Evolutionary conservation across 2,329 filamentous ascomycete species (phyloP), one percentile per base, ranked within the genome.

Genomic region (Trichoderma brevicompactum): DNA sequence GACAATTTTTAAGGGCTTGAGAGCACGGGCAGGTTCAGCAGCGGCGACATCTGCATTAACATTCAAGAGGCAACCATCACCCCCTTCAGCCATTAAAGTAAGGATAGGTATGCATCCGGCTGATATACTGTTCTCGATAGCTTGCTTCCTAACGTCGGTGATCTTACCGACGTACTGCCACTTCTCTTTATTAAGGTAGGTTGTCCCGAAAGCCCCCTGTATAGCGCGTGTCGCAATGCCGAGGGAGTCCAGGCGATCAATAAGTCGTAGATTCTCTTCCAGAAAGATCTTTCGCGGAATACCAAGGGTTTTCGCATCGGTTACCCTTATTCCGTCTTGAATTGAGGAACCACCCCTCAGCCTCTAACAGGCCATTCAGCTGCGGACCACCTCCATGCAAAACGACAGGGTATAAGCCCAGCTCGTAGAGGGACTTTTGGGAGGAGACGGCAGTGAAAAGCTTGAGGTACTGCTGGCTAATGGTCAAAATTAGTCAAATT

Each of bases 371-470:
- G 3, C 8, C 10, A 32, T 49, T 49, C 23, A 49, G n/a, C 10
- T 49, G 46, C 23, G 46, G 46, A 12, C 46, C 46, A 1, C 46
- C 46, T 28, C 23, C 46, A 15, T 49, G 46, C 13, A 49, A 4
- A 2, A 32, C 46, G 19, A 32, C 23, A 0, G 10, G 23, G 23
- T 32, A 49, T 15, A 32, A 5, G 19, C 46, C 23, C 19, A 49
- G 23, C 23, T 49, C 44, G 19, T 12, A 48, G 44, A 28, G 44
- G 44, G 12, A 99, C 76, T 96, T 93, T 81, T 98, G 94, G 43
- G 93, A 96, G 53, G 93, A 95, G 68, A 97, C 94, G 43, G 94
- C 97, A 72, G 91, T 95, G 84, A 99, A 99, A 78, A 98, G 94
- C 71, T 94, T 95, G 67, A 98, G 89, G 79, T 98, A 98, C 80